phyloP scores from a whole-genome alignment of 2,329 filamentous ascomycete species.

The Dendryphion nanum region DNA sequence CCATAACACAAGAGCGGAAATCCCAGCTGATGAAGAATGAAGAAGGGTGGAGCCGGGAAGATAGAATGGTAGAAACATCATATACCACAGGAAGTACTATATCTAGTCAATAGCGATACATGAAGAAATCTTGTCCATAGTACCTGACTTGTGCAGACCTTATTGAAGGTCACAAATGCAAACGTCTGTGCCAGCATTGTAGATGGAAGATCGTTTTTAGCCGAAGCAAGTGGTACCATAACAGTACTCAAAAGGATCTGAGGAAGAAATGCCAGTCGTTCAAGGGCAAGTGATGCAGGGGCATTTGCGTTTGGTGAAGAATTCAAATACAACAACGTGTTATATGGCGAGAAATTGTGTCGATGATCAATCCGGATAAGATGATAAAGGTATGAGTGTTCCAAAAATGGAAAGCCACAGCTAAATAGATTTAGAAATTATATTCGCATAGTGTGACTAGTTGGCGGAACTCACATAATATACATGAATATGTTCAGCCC shows the following conservation, averaged over 20 bases:
- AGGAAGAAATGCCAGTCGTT: conserved; percentile 84
- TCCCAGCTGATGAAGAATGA: conserved; percentile 57
- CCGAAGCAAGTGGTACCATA: conserved; percentile 71
- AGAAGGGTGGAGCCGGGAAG: conserved; percentile 77
- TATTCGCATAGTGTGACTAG: not conserved
- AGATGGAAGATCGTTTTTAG: conserved; percentile 76
- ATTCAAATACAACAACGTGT: conserved; percentile 82
- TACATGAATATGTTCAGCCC: conserved; percentile 79
- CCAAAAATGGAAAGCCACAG: conserved; percentile 77
- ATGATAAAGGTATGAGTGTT: conserved; percentile 92
- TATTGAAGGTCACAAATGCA: conserved; percentile 96
- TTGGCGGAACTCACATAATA: conserved; percentile 55
- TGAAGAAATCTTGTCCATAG: conserved; percentile 20
- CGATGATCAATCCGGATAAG: conserved; percentile 90
- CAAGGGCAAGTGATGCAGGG: conserved; percentile 52
- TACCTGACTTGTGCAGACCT: conserved; percentile 97
- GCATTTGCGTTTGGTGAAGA: conserved; percentile 56
- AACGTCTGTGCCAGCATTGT: conserved; percentile 95
- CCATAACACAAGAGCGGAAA: conserved; percentile 70
- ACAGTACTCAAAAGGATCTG: conserved; percentile 79
- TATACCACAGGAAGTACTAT: conserved; percentile 98
- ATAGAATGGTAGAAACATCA: conserved; percentile 89
- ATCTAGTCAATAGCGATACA: not conserved
- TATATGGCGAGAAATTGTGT: conserved; percentile 98
- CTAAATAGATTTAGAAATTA: conserved; percentile 38